Conservation (phyloP, 2,329 filamentous ascomycete species). For the Colletotrichum sp. region DNA sequence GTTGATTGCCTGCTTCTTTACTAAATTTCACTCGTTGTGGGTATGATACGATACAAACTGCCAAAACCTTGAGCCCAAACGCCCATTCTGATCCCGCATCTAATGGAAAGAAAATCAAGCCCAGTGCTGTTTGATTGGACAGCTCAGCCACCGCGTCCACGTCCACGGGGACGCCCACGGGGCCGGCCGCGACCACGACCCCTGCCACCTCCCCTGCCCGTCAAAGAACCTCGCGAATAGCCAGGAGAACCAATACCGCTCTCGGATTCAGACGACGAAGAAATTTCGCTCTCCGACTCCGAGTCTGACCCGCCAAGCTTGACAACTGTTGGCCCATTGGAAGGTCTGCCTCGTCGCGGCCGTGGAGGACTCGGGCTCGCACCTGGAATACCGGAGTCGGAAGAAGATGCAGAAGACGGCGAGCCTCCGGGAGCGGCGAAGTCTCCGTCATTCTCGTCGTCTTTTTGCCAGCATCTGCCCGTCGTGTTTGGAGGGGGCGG, state of each 20-base stretch:
- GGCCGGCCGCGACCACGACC: constrained; percentile 5
- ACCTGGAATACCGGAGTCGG: constrained; percentile 10
- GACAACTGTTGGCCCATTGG: constrained; percentile 11
- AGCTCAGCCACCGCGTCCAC: neutral
- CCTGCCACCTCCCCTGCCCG: neutral
- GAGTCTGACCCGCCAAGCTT: constrained; percentile 16
- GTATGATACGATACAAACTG: neutral
- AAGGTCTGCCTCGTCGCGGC: neutral
- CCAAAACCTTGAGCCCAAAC: neutral
- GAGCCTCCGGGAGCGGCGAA: neutral
- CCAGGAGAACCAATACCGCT: constrained; percentile 2
- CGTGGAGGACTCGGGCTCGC: neutral
- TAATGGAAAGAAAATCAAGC: neutral
- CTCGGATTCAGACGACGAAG: constrained; percentile 5
- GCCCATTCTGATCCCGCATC: neutral
- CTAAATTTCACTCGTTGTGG: neutral
- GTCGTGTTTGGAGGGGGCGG: neutral
- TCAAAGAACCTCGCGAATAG: neutral
- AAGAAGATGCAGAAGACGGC: neutral
- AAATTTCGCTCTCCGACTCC: constrained; percentile 13
- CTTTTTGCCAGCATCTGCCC: neutral
- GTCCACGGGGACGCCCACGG: neutral
- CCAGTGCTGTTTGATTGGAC: neutral
- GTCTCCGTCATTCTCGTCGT: neutral
- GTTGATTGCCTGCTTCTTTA: neutral